A percentile compares a stretch with the other conserved stretches of the same genome.
phyloP scores from a whole-genome alignment of 2,329 filamentous ascomycete genomes.

The Aureobasidium pullulans region DNA sequence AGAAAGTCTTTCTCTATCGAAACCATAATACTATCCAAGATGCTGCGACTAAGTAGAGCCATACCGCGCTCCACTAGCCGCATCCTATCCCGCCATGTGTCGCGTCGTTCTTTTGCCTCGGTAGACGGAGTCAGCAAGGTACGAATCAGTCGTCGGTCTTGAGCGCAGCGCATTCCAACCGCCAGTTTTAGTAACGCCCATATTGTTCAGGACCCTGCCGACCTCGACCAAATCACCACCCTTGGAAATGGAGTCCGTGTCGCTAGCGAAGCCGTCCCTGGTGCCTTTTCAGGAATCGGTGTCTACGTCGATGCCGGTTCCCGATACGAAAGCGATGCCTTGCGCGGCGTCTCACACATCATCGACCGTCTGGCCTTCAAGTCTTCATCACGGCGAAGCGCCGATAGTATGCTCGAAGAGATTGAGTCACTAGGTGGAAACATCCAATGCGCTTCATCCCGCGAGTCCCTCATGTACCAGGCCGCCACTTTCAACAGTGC shows the following conservation, averaged over 20 bases:
- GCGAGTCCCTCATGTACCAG: slow-evolving; percentile 98
- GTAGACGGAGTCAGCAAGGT: background rate
- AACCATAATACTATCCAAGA: background rate
- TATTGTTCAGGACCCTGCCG: slow-evolving; percentile 62
- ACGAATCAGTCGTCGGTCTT: background rate
- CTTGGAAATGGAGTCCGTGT: slow-evolving; percentile 90
- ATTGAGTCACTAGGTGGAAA: slow-evolving; percentile 88
- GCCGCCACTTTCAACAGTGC: slow-evolving; percentile 94
- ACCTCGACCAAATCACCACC: slow-evolving; percentile 80
- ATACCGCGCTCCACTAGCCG: background rate
- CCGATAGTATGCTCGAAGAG: slow-evolving; percentile 79
- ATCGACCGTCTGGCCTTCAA: slow-evolving; percentile 96
- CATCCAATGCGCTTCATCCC: slow-evolving; percentile 90
- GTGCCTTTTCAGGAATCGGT: slow-evolving; percentile 89
- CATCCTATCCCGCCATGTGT: background rate
- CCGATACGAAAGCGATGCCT: slow-evolving; percentile 76
- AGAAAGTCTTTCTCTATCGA: background rate
- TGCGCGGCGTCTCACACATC: slow-evolving; percentile 90
- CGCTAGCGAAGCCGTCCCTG: slow-evolving; percentile 87
- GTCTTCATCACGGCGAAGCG: slow-evolving; percentile 61
- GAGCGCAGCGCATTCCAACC: slow-evolving; percentile 10
- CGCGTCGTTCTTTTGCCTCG: slow-evolving; percentile 5
- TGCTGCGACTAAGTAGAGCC: slow-evolving; percentile 6
- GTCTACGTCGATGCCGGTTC: slow-evolving; percentile 95
- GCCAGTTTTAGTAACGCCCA: slow-evolving; percentile 6